Conservation (phyloP, 2,329 filamentous ascomycete genomes). For the Aspergillus fijiensis region DNA sequence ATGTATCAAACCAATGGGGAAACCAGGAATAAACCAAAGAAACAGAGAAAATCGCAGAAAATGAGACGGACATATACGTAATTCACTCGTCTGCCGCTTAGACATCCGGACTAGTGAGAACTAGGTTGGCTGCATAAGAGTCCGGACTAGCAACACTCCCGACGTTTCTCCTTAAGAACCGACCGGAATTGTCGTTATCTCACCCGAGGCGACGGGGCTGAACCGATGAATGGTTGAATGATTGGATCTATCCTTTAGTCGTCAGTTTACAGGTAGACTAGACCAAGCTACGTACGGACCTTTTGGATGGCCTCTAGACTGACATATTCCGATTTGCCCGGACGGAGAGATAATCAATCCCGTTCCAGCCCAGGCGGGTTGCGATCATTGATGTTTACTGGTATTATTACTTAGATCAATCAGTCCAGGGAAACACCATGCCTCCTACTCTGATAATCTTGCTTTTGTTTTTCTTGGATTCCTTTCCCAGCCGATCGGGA, state of each 20-base stretch:
- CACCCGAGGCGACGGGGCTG: slow-evolving; percentile 13
- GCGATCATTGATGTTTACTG: background rate
- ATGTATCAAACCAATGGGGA: background rate
- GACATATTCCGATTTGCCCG: slow-evolving; percentile 9
- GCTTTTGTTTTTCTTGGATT: no score
- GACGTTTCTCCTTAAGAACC: background rate
- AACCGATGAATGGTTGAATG: slow-evolving; percentile 5
- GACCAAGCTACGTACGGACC: slow-evolving; percentile 14
- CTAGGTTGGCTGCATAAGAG: background rate
- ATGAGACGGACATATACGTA: background rate
- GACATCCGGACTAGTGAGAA: background rate
- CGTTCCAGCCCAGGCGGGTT: background rate
- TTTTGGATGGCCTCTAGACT: slow-evolving; percentile 12
- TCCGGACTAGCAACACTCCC: background rate
- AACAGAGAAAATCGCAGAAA: no score
- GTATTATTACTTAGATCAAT: background rate
- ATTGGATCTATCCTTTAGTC: no score
- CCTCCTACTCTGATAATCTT: no score
- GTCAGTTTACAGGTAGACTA: no score
- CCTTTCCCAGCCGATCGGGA: no score
- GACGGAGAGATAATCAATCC: background rate
- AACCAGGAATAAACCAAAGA: no score
- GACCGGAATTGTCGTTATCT: slow-evolving; percentile 20
- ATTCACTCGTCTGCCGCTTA: background rate
- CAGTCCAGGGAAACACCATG: no score